Evolutionary conservation across 768 basidiomycete genomes (phyloP).

Genomic region (Agrocybe praecox): DNA sequence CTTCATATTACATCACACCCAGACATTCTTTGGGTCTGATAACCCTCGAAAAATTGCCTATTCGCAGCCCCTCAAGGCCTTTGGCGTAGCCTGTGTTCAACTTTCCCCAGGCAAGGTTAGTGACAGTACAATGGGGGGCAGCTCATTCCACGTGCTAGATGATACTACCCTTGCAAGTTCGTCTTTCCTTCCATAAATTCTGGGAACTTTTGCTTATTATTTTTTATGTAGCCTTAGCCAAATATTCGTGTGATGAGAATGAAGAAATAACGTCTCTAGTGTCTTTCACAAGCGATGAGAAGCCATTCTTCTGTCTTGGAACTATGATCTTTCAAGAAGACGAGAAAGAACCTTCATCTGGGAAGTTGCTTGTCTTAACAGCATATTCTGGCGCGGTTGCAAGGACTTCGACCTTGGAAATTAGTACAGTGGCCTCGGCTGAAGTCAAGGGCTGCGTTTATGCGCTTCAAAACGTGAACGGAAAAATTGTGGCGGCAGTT

Average conservation of each 20-base stretch:
- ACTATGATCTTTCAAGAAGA: constrained; percentile 40
- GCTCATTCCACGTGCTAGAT: constrained; percentile 69
- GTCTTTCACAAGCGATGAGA: constrained; percentile 30
- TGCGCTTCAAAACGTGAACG: constrained; percentile 51
- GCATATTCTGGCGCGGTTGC: constrained; percentile 27
- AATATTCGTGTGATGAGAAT: constrained; percentile 47
- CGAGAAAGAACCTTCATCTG: constrained; percentile 54
- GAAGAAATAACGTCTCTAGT: constrained; percentile 69
- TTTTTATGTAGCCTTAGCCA: constrained; percentile 39
- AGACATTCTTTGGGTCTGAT: constrained; percentile 76
- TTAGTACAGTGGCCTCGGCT: constrained; percentile 42
- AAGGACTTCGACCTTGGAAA: constrained; percentile 28
- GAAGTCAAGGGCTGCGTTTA: constrained; percentile 71
- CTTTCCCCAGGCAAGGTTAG: constrained; percentile 56
- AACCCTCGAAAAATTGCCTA: constrained; percentile 72
- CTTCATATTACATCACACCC: not conserved
- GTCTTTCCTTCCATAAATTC: constrained; percentile 21
- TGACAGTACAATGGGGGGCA: constrained; percentile 43
- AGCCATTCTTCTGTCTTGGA: constrained; percentile 53
- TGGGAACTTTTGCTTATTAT: not conserved
- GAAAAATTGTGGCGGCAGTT: constrained; percentile 65
- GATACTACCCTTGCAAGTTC: constrained; percentile 64
- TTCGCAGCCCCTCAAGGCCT: constrained; percentile 51
- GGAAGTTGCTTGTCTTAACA: constrained; percentile 63
- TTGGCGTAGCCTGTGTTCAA: constrained; percentile 68